phyloP scores from a whole-genome alignment of 2,329 filamentous ascomycete genomes.

The Talaromyces marneffei region DNA sequence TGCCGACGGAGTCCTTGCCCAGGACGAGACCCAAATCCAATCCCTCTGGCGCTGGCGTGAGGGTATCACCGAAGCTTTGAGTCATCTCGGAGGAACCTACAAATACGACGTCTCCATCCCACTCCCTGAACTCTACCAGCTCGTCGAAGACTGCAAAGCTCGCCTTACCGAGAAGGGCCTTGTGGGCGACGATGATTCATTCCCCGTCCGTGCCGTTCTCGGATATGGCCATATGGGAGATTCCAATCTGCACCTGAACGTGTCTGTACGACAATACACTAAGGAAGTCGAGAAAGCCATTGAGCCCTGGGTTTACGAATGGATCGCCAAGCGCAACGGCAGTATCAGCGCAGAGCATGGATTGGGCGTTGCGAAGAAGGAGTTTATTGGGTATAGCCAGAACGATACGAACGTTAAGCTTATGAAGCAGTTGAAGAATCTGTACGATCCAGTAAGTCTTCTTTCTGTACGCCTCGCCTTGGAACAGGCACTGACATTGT shows the following conservation, averaged over 20 bases:
- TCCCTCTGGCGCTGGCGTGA: conserved; percentile 89
- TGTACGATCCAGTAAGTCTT: conserved; percentile 82
- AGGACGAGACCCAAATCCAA: conserved; percentile 84
- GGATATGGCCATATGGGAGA: conserved; percentile 99
- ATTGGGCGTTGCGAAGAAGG: conserved; percentile 89
- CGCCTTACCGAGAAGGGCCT: conserved; percentile 69
- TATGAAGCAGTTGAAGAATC: conserved; percentile 91
- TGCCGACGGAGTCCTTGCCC: conserved; percentile 80
- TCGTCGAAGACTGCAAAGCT: conserved; percentile 78
- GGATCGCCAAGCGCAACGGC: conserved; percentile 80
- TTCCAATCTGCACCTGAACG: conserved; percentile 88
- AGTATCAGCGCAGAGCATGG: conserved; percentile 98
- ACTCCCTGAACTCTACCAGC: conserved; percentile 73
- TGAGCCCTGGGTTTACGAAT: conserved; percentile 96
- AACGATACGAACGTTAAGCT: conserved; percentile 78
- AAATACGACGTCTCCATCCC: conserved; percentile 98
- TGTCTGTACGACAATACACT: conserved; percentile 76
- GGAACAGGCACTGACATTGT: conserved; percentile 10
- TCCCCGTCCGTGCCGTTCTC: conserved; percentile 81
- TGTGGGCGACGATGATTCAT: conserved; percentile 66
- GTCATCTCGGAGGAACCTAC: conserved; percentile 91
- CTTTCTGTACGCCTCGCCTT: conserved; percentile 15
- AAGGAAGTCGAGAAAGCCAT: conserved; percentile 78
- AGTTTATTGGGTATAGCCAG: conserved; percentile 87
- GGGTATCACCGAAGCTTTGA: conserved; percentile 81